phyloP scores from a whole-genome alignment of 2,329 filamentous ascomycete species.

The Curvularia spicifera region DNA sequence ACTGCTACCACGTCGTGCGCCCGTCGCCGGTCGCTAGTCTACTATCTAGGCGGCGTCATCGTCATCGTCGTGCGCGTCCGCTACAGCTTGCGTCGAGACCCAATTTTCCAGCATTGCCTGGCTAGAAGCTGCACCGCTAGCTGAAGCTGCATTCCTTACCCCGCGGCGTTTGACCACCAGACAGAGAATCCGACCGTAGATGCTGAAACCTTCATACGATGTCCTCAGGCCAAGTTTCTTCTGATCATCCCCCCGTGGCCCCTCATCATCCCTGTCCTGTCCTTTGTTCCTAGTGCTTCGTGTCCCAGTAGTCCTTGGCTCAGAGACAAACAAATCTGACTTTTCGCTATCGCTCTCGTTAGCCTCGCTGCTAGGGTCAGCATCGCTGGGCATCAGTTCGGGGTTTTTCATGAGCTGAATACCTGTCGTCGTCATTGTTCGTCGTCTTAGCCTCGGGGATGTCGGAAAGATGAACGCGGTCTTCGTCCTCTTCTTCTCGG shows the following conservation, averaged over 20 bases:
- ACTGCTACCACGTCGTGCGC: not conserved
- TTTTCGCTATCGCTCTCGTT: conserved; percentile 47
- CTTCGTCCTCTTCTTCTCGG: conserved; percentile 64
- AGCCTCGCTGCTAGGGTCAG: conserved; percentile 26
- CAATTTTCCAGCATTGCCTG: conserved; percentile 53
- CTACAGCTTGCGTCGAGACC: conserved; percentile 53
- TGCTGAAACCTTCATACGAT: conserved; percentile 92
- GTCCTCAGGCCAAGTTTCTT: conserved; percentile 90
- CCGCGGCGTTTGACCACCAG: conserved; percentile 81
- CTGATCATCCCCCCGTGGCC: conserved; percentile 78
- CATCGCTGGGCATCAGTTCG: conserved; percentile 10
- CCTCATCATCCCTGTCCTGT: conserved; percentile 32
- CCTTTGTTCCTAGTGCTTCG: conserved; percentile 21
- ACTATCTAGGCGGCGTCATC: conserved; percentile 42
- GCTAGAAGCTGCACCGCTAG: conserved; percentile 34
- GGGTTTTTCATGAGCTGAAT: conserved; percentile 26
- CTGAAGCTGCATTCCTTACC: conserved; percentile 26
- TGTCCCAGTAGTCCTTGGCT: conserved; percentile 23
- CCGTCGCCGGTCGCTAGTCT: not conserved
- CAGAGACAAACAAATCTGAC: conserved; percentile 37
- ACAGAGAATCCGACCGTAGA: conserved; percentile 91
- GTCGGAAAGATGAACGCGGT: conserved; percentile 58
- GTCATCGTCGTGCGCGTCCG: conserved; percentile 43
- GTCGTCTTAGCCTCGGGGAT: conserved; percentile 59
- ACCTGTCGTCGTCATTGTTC: conserved; percentile 14